Evolutionary conservation across 1,139 yeast genomes (phyloP).

Genomic region (Casaregolazyma suthepensis): DNA sequence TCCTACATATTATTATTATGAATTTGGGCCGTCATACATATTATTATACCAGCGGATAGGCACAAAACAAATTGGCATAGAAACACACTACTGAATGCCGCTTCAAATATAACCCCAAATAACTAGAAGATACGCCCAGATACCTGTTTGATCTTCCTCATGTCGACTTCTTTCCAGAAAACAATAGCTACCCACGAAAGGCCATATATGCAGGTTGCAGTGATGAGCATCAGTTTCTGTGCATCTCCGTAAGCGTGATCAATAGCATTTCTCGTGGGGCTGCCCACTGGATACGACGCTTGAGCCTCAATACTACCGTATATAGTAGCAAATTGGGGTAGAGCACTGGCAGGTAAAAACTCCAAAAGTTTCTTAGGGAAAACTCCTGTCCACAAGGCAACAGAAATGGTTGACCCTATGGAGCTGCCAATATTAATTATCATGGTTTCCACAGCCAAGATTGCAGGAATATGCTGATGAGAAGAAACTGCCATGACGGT

Average conservation of each 20-base stretch:
- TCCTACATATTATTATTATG: too few species aligned
- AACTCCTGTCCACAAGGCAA: conserved; percentile 28
- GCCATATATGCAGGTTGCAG: conserved; percentile 8
- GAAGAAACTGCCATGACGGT: conserved; percentile 26
- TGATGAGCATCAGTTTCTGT: conserved; percentile 15
- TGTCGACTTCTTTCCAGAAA: not conserved
- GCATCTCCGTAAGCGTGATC: conserved; percentile 15
- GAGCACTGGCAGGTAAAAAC: conserved; percentile 17
- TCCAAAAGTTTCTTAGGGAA: conserved; percentile 22
- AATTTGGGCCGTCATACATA: too few species aligned
- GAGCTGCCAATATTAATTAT: conserved; percentile 28
- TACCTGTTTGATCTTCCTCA: not conserved
- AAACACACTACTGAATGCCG: not conserved
- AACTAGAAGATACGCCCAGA: not conserved
- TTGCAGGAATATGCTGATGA: conserved; percentile 25
- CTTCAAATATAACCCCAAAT: not conserved
- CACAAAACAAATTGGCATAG: too few species aligned
- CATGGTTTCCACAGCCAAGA: conserved; percentile 25
- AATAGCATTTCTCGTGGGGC: conserved; percentile 14
- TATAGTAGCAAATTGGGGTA: conserved; percentile 9
- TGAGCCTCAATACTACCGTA: conserved; percentile 13
- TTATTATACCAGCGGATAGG: too few species aligned
- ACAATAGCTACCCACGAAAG: not conserved
- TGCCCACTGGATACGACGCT: conserved; percentile 14
- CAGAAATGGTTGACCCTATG: conserved; percentile 29